Base-by-base conservation (phyloP, 345 rosid genomes). In the Camelina hispida region DNA sequence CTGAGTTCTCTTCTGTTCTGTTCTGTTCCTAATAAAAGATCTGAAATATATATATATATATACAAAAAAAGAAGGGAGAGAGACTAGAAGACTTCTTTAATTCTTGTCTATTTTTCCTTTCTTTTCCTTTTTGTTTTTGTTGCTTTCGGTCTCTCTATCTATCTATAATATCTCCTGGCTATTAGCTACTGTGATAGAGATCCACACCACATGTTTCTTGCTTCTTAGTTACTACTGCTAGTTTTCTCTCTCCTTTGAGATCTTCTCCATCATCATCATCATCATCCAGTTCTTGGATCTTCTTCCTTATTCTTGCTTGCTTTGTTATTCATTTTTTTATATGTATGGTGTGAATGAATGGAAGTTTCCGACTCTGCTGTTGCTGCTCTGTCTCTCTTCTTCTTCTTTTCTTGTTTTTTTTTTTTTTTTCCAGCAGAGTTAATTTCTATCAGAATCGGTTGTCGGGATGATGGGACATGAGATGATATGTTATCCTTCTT, bases 401-500 rank as follows among this genome's bases (percentile, higher is more conserved):
- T 7, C 9, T 14, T 63, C 30, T 28, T 28, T 28, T 28, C 30
- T 42, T 23, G 32, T 56, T 15, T 30, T 28, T 4, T 20, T n/a
- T 9, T n/a, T n/a, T n/a, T 15, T 25, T 28, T 20, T n/a, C 10
- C 18, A 15, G 7, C 17, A 34, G 37, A 7, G 37, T 34, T 34
- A 34, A 34, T 34, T 34, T 7, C 0, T 32, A 32, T 32, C 35
- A 32, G 8, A 32, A 28, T 28, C 30, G 30, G 30, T 28, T 5
- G 30, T 28, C 8, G 38, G 2, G 38, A 35, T 35, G 11, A 35
- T 3, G 9, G 15, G 48, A n/a, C 43, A 40, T 85, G 90, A 87
- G 89, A 87, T 90, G 95, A 90, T 90, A 93, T 93, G 98, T 81
- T 90, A 85, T 87, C 93, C 77, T 84, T 84, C 77, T 83, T 90